These are phyloP conservation scores for Pythium pyrilobum DNA, from an alignment of 352 stramenopile genomes.

Conservation along the genomic window DNA sequence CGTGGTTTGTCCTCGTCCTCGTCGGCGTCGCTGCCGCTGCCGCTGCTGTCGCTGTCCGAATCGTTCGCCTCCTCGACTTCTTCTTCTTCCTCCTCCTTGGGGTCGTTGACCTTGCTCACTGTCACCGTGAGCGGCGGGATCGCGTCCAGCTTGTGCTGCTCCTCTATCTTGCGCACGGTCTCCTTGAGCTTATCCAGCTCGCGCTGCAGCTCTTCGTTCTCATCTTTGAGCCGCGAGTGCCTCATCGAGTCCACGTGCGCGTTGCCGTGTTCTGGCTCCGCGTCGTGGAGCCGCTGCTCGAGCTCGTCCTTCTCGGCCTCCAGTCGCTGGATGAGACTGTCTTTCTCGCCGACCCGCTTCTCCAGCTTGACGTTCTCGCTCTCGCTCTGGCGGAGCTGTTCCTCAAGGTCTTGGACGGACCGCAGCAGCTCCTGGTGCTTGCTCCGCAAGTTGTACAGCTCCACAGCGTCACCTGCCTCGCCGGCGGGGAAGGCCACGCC, in stretches of 20 bases:
- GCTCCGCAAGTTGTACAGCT: slow-evolving; percentile 20
- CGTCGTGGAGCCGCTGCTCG: slow-evolving; percentile 15
- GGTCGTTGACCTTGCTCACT: slow-evolving; percentile 10
- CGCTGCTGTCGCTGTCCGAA: not conserved
- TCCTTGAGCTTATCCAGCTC: slow-evolving; percentile 24
- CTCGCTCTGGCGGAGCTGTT: slow-evolving; percentile 47
- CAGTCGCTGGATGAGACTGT: slow-evolving; percentile 41
- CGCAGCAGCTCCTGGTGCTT: slow-evolving; percentile 36
- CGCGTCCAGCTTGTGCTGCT: slow-evolving; percentile 3
- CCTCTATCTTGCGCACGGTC: not conserved
- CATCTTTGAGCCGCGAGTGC: slow-evolving; percentile 46
- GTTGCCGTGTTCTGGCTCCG: slow-evolving; percentile 19
- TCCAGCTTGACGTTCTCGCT: slow-evolving; percentile 51
- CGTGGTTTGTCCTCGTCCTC: slow-evolving; percentile 9
- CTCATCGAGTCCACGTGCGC: slow-evolving; percentile 52
- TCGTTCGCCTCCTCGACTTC: no score
- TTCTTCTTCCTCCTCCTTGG: slow-evolving; percentile 22
- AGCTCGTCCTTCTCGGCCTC: slow-evolving; percentile 30
- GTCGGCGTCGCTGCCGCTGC: slow-evolving; percentile 13
- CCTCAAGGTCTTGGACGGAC: slow-evolving; percentile 44
- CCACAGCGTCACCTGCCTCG: slow-evolving; percentile 16
- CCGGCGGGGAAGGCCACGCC: slow-evolving; percentile 7
- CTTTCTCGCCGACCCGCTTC: slow-evolving; percentile 41
- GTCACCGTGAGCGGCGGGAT: slow-evolving; percentile 11
- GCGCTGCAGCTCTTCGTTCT: slow-evolving; percentile 19